A percentile compares a stretch with the other conserved stretches of the same genome.
Evolutionary conservation across 2,329 filamentous ascomycete species (phyloP).

Genomic region (Drechslerella coelobrocha): DNA sequence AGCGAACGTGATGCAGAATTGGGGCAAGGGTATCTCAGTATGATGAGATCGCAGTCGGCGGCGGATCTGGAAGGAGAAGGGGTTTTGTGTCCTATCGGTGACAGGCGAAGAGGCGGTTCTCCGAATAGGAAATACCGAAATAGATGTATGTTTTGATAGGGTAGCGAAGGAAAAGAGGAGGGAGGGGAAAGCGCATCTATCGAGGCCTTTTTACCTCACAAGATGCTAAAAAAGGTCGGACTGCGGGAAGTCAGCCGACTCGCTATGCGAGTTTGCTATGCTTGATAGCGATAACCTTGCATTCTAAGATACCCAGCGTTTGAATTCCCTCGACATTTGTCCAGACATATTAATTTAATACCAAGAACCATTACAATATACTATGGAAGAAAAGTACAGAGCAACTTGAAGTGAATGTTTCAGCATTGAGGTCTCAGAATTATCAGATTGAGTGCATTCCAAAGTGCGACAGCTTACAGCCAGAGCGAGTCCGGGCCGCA

Average conservation of each 20-base stretch:
- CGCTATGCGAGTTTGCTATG: not conserved
- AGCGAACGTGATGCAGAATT: conserved; percentile 25
- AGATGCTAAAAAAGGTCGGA: not conserved
- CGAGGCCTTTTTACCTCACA: too few relatives aligned
- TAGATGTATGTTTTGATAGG: too few relatives aligned
- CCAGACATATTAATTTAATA: not conserved
- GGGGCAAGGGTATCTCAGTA: conserved; percentile 16
- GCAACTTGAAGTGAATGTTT: too few relatives aligned
- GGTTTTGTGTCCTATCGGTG: not conserved
- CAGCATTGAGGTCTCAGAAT: too few relatives aligned
- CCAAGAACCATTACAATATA: not conserved
- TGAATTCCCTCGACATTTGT: not conserved
- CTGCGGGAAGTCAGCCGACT: not conserved
- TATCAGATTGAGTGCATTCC: too few relatives aligned
- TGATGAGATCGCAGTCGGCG: not conserved
- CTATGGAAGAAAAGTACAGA: too few relatives aligned
- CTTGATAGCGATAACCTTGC: not conserved
- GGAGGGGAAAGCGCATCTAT: too few relatives aligned
- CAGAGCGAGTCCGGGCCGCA: too few relatives aligned
- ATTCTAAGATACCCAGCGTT: conserved; percentile 6
- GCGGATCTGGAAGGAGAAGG: not conserved
- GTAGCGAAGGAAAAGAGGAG: too few relatives aligned
- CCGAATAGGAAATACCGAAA: too few relatives aligned
- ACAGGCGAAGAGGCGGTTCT: too few relatives aligned
- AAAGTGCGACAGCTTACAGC: too few relatives aligned